Base-by-base conservation (phyloP, 2,329 filamentous ascomycete species). In the Fusarium chuoi region DNA sequence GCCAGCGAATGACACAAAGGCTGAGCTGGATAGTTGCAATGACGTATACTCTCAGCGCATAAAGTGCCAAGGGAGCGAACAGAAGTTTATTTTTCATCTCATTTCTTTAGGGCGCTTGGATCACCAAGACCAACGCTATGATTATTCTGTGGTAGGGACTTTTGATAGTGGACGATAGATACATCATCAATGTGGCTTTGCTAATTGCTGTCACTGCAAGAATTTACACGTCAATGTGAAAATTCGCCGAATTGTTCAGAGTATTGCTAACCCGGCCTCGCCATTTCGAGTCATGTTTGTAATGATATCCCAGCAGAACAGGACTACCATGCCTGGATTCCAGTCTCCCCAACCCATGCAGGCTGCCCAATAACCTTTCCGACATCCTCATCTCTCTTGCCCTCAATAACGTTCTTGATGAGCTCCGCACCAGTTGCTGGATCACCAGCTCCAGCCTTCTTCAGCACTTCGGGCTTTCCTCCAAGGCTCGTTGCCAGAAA, bases 401-500 rank as follows among this genome's bases (percentile, higher is more conserved):
- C 85, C 66, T 86, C 82, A 28, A 86, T 71, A 2, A 87, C 84
- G 45, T 71, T 76, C 45, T 76, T 77, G 42, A 87, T 75, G 17
- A 86, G 77, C 20, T 79, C 70, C 5, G 82, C 85, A 9, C 83
- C 84, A 22, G 80, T 38, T 13, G 81, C 73, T 8, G 81, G 77
- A 61, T 86, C 74, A 1, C 80, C 76, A 4, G 82, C 82, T 0
- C 82, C 81, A 44, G 77, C 79, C 65, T 81, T 78, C 73, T 78
- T 81, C 61, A 82, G 39, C 49, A 81, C 65, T 54, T 79, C 78
- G 2, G 68, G 59, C 24, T 73, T 75, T 2, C 79, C 83, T 5
- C 82, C 84, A 2, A 89, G 70, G 1, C 82, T 82, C 1, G 87
- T 89, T 0, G 84, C 86, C 48, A 89, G 73, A 52, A 84, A 83